phyloP scores from a whole-genome alignment of 2,329 filamentous ascomycete species.

The Neodidymelliopsis sp. region DNA sequence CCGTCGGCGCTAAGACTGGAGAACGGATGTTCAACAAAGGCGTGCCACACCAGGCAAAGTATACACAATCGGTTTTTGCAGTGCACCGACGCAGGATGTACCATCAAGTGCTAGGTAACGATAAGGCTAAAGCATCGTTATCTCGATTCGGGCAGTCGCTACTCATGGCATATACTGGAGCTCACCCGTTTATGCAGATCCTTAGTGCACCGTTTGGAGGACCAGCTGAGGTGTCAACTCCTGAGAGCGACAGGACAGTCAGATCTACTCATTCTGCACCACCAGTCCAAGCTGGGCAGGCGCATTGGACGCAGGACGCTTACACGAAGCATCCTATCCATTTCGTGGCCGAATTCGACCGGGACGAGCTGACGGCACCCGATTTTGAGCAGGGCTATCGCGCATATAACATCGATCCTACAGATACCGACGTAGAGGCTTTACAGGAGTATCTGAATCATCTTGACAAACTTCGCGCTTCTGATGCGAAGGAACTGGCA shows the following conservation, averaged over 20 bases:
- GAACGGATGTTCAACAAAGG: constrained; percentile 2
- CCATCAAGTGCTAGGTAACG: constrained; percentile 14
- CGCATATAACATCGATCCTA: constrained; percentile 20
- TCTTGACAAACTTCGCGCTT: constrained; percentile 18
- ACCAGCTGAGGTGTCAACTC: not conserved
- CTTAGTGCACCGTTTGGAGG: constrained; percentile 10
- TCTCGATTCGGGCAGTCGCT: constrained; percentile 21
- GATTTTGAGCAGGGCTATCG: constrained; percentile 25
- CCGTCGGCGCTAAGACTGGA: constrained; percentile 16
- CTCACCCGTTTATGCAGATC: constrained; percentile 1
- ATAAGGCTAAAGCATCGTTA: constrained; percentile 20
- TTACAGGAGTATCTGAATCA: constrained; percentile 26
- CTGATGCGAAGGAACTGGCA: constrained; percentile 17
- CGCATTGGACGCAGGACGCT: constrained; percentile 7
- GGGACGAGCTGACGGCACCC: constrained; percentile 24
- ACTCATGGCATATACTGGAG: constrained; percentile 16
- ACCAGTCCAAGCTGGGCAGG: not conserved
- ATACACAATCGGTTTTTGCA: constrained; percentile 6
- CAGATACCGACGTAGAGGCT: constrained; percentile 14
- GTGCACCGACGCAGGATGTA: constrained; percentile 9
- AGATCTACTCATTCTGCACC: not conserved
- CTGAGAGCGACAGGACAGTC: not conserved
- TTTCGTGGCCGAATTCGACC: constrained; percentile 22
- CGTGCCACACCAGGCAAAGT: constrained; percentile 3
- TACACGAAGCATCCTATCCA: constrained; percentile 14